Percentiles rank a stretch among this genome's conserved stretches.
Conservation (phyloP, 345 rosid species). For the Rhodamnia rubescens region DNA sequence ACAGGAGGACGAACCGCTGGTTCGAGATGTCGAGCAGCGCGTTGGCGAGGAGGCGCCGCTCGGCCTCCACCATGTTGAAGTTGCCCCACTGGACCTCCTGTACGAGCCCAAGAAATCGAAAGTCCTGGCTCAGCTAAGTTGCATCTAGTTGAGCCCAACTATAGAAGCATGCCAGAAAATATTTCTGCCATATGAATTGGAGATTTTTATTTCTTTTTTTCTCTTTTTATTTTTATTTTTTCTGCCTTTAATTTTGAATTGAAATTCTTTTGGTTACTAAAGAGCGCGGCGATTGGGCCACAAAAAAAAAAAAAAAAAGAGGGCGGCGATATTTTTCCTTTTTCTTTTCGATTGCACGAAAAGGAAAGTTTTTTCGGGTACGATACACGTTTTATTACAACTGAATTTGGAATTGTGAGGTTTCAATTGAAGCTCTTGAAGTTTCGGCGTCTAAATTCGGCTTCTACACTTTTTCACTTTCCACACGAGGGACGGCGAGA, state of each 20-base stretch:
- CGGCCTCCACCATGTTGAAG: slow-evolving; percentile 67
- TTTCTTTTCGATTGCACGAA: accelerated
- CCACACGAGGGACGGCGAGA: background rate
- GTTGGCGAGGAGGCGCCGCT: slow-evolving; percentile 67
- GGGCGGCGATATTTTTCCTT: background rate
- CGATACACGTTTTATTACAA: background rate
- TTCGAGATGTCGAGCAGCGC: slow-evolving; percentile 57
- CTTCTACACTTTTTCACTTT: background rate
- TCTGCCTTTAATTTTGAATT: background rate
- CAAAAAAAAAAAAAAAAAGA: too few relatives aligned
- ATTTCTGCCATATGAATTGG: background rate
- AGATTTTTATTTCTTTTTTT: background rate
- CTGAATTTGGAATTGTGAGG: background rate
- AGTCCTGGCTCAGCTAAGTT: background rate
- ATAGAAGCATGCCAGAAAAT: background rate
- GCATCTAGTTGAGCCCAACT: background rate
- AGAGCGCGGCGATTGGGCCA: background rate
- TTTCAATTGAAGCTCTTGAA: background rate
- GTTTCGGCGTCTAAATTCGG: background rate
- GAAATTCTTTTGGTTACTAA: background rate
- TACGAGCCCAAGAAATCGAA: background rate
- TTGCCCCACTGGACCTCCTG: slow-evolving; percentile 67
- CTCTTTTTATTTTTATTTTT: background rate
- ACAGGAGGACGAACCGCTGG: slow-evolving; percentile 74
- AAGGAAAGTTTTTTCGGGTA: background rate